Conservation (phyloP, 352 stramenopile genomes). For the Phytophthora pisi region DNA sequence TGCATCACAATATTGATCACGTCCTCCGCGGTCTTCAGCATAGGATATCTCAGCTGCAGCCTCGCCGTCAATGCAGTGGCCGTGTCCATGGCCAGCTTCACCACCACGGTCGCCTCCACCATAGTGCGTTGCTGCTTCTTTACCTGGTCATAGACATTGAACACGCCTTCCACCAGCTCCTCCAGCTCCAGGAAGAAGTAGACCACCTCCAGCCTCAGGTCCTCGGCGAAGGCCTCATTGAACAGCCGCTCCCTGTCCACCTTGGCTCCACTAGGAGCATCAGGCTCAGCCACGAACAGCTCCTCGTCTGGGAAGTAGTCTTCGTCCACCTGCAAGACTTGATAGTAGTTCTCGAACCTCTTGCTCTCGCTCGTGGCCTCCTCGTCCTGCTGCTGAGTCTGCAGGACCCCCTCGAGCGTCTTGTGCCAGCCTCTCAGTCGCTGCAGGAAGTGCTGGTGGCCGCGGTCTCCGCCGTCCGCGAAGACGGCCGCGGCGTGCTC, state of each 20-base stretch:
- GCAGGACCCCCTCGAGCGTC: not conserved
- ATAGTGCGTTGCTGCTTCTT: slow-evolving; percentile 30
- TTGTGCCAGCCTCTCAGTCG: slow-evolving; percentile 2
- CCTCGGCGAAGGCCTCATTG: slow-evolving; percentile 27
- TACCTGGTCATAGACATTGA: slow-evolving; percentile 25
- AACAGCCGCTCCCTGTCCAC: slow-evolving; percentile 7
- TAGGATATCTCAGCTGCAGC: slow-evolving; percentile 27
- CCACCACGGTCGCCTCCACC: slow-evolving; percentile 33
- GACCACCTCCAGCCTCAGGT: slow-evolving; percentile 23
- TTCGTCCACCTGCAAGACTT: slow-evolving; percentile 19
- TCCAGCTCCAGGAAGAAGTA: slow-evolving; percentile 34
- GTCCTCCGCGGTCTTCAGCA: slow-evolving; percentile 19
- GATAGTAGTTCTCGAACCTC: slow-evolving; percentile 25
- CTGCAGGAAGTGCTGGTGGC: slow-evolving; percentile 6
- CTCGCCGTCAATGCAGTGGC: slow-evolving; percentile 8
- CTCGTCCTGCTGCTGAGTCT: not conserved
- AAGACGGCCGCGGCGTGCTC: too few species aligned
- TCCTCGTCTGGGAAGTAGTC: slow-evolving; percentile 21
- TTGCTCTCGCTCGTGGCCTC: not conserved
- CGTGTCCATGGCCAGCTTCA: slow-evolving; percentile 23
- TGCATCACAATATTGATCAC: slow-evolving; percentile 16
- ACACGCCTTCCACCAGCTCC: slow-evolving; percentile 16
- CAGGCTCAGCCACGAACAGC: not conserved
- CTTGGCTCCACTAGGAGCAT: not conserved
- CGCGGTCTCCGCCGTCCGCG: not conserved